Evolutionary conservation across 1,284 basidiomycete species (phyloP).

Genomic region (Chiua sp.): DNA sequence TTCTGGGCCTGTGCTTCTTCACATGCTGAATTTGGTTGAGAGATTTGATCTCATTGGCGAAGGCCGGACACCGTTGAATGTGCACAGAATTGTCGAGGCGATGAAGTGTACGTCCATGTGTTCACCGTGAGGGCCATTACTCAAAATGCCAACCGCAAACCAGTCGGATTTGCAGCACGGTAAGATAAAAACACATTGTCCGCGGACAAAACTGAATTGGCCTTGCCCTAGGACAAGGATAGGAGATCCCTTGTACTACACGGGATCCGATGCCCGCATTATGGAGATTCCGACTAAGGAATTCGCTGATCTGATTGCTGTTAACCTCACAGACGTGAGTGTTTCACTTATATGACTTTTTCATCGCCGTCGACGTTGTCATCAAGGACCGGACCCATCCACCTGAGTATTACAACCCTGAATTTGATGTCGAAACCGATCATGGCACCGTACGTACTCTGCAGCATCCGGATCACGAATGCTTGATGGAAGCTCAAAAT

Average conservation of each 20-base stretch:
- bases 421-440: constrained; percentile 78
- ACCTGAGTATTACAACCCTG: constrained; percentile 83
- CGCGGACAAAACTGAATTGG: constrained; percentile 17
- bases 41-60: constrained; percentile 59
- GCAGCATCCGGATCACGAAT: constrained; percentile 1
- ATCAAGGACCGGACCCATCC: constrained; percentile 78
- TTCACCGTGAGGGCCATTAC: constrained; percentile 15
- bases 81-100: constrained; percentile 77
- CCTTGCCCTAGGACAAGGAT: constrained; percentile 67
- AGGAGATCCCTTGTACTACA: constrained; percentile 71
- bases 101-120: constrained; percentile 64
- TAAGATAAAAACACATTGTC: constrained; percentile 12
- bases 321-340: constrained; percentile 82
- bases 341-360: constrained; percentile 3
- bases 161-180: constrained; percentile 80
- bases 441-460: constrained; percentile 79
- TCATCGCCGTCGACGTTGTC: constrained; percentile 15
- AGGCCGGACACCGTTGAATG: constrained; percentile 59
- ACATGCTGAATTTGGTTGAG: constrained; percentile 84
- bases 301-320: constrained; percentile 65
- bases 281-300: constrained; percentile 73
- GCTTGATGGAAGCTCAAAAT: constrained; percentile 7
- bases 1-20: constrained; percentile 79
- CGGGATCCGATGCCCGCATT: constrained; percentile 61
- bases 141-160: constrained; percentile 12